Evolutionary conservation across 208 protist genomes (phyloP), one percentile per base, ranked within the genome.

Genomic region (Vickermania ingenoplastis): DNA sequence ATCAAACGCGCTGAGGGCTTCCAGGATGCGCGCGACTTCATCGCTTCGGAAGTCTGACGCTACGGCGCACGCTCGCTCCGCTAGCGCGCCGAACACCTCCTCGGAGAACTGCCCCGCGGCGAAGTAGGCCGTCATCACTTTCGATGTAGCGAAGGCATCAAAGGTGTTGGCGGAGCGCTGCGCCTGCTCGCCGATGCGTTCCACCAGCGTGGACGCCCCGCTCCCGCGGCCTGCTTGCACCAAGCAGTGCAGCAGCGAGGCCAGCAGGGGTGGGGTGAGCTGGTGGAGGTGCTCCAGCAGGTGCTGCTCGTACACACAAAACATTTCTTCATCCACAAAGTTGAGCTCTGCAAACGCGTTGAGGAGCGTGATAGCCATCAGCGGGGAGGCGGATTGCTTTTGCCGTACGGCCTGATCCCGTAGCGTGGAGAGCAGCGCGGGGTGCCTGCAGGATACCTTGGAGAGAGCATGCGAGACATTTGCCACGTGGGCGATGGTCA

Each of bases 401-500:
- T 79, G 73, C 30, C 77, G 66, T 23, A 91, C 56, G 2, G 83
- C 85, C 61, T 90, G 83, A 58, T 89, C 78, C 22, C 81, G 78
- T 36, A 95, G 69, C 28, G 85, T 78, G 24, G 80, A 62, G 61
- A 92, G 79, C 55, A 95, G 77, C 29, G 76, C 62, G 29, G 54
- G 66, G 69, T 95, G 77, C 30, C 68, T 61, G 71, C 71, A 87
- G 30, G 71, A 71, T 30, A 91, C 85, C 23, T 83, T 81, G 14
- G 85, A 80, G 25, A 95, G 73, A 21, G 89, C 89, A 61, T 92
- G 79, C 1, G 76, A 75, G 7, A 92, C 85, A 63, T 95, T 95
- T 3, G 89, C 83, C 31, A 85, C 83, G 66, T 95, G 89, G 5
- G 85, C 76, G 4, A 95, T 60, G 53, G 79, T 74, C 25, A 86